Base-by-base conservation (phyloP, 2,329 filamentous ascomycete genomes). In the Nemania serpens region DNA sequence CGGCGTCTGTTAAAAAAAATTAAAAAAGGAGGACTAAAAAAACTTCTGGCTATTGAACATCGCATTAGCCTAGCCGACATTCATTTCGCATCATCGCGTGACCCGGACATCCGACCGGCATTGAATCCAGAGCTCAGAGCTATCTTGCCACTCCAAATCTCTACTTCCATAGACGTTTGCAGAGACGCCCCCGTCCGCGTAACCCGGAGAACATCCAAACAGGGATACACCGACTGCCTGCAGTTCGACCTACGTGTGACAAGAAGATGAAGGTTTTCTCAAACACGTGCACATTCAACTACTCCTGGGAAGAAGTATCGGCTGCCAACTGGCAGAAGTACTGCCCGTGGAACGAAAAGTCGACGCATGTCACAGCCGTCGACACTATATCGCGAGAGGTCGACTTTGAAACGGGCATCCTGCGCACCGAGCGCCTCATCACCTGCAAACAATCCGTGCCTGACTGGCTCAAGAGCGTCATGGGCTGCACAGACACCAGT, bases 241-340 rank as follows among this genome's bases (percentile, higher is more conserved):
- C 17, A 33, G 39, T 6, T 61, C 52, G 43, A 29, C 34, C 51
- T 47, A 18, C 59, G 17, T 4, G 12, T 6, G 12, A 15, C 41
- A 13, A 49, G 20, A 75, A 71, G 55, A 98, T 99, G 95, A 97
- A 96, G 84, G 91, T 98, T 79, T 98, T 98, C 74, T 91, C 91
- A 70, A 96, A 92, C 73, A 82, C 83, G 41, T 91, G 92, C 78
- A 93, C 92, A 63, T 99, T 96, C 80, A 85, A 97, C 81, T 99
- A 99, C 83, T 96, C 94, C 47, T 99, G 95, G 95, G 92, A 97
- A 73, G 94, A 98, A 77, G 95, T 99, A 37, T 97, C 93, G 25
- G 93, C 92, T 13, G 93, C 91, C 75, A 99, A 99, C 84, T 99
- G 95, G 95, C 90, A 88, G 70, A 99, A 99, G 78, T 99, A 99